These are phyloP conservation scores for Stephanodiscus minutulus DNA, from an alignment of 108 stramenopile genomes.

Conservation along the genomic window DNA sequence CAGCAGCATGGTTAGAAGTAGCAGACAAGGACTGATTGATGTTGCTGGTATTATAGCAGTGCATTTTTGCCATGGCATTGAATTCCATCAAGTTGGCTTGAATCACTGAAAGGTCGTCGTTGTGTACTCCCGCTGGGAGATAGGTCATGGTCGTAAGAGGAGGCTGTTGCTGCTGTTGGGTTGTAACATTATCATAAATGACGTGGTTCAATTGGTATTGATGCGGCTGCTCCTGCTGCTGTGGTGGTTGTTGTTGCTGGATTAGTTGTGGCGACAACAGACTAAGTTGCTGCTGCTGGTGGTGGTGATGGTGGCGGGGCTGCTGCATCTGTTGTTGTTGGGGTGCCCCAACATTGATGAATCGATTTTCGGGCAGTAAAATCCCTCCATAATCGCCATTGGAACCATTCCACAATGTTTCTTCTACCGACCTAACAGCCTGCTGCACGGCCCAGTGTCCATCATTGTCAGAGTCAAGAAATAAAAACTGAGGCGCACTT, in stretches of 20 bases:
- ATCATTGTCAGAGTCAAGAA: conserved; percentile 17
- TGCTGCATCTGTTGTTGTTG: conserved; percentile 26
- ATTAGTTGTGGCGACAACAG: background rate
- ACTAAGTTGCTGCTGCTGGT: conserved; percentile 24
- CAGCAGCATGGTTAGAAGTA: background rate
- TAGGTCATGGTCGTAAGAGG: background rate
- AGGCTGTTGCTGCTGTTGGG: background rate
- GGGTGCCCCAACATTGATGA: background rate
- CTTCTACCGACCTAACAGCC: conserved; percentile 61
- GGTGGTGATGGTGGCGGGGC: conserved; percentile 24
- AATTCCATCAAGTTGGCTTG: conserved; percentile 44
- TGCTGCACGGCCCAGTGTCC: conserved; percentile 56
- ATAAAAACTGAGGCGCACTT: conserved; percentile 23
- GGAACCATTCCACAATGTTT: conserved; percentile 37
- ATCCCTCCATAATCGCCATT: background rate
- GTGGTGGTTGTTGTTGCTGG: conserved; percentile 10
- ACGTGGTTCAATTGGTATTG: conserved; percentile 15
- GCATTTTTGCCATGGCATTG: conserved; percentile 50
- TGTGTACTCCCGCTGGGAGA: conserved; percentile 15
- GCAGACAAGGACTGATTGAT: conserved; percentile 1
- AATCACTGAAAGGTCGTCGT: conserved; percentile 24
- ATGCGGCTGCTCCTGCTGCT: conserved; percentile 19
- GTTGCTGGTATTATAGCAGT: background rate
- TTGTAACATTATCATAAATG: conserved; percentile 1
- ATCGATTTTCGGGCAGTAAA: background rate